Evolutionary conservation across 768 basidiomycete species (phyloP).

Genomic region (Termitomyces sp.): DNA sequence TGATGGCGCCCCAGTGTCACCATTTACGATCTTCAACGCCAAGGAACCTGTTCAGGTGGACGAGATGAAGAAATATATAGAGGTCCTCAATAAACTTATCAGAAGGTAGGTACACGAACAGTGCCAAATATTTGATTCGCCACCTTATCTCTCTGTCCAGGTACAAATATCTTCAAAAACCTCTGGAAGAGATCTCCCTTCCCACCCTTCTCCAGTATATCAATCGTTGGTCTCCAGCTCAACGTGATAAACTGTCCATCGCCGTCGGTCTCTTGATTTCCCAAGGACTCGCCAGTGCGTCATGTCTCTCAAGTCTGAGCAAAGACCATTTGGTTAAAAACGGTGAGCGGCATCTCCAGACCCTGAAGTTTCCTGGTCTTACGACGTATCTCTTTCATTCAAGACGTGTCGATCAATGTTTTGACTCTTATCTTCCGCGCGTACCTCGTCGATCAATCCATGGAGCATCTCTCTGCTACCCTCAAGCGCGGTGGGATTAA

Average conservation of each 20-base stretch:
- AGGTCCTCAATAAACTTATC: constrained; percentile 94
- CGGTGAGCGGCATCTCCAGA: constrained; percentile 36
- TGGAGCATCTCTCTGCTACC: constrained; percentile 83
- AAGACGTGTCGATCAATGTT: constrained; percentile 75
- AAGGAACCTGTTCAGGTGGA: constrained; percentile 73
- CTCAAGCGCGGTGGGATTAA: constrained; percentile 83
- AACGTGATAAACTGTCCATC: constrained; percentile 79
- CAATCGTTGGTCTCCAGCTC: constrained; percentile 72
- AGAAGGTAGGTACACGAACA: constrained; percentile 72
- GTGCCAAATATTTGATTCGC: neutral
- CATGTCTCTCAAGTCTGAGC: constrained; percentile 74
- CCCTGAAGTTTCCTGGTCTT: neutral
- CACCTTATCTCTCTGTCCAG: constrained; percentile 30
- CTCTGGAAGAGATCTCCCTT: constrained; percentile 81
- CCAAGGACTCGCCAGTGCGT: constrained; percentile 74
- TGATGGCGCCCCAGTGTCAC: constrained; percentile 76
- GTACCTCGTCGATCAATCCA: constrained; percentile 75
- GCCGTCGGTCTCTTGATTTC: constrained; percentile 79
- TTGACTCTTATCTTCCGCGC: constrained; percentile 76
- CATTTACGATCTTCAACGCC: constrained; percentile 84
- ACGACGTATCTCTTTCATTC: neutral
- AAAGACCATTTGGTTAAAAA: constrained; percentile 97
- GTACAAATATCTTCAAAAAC: constrained; percentile 99
- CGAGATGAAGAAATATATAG: constrained; percentile 89
- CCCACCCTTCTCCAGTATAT: constrained; percentile 85